Conservation (phyloP, 2,329 filamentous ascomycete genomes). For the Sarocladium oryzae region DNA sequence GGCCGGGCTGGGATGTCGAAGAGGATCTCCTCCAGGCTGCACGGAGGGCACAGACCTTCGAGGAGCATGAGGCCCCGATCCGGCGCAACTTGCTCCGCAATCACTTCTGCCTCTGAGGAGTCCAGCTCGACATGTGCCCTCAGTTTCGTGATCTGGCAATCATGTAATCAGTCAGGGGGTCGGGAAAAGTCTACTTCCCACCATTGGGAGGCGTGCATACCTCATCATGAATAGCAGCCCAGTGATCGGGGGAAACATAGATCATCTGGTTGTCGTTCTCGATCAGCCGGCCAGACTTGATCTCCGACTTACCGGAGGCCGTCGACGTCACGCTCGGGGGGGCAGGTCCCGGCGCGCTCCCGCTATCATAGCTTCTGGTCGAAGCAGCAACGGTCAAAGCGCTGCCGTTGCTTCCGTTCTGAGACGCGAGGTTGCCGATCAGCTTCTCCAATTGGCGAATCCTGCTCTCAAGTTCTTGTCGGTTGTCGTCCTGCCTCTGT, state of each 20-base stretch:
- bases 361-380: neutral
- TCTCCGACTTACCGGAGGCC: neutral
- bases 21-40: slow-evolving; percentile 6
- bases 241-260: slow-evolving; percentile 8
- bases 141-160: slow-evolving; percentile 5
- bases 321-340: neutral
- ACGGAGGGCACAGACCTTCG: slow-evolving; percentile 1
- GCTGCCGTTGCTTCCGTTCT: neutral
- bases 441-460: slow-evolving; percentile 4
- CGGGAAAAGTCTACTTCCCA: too few relatives aligned
- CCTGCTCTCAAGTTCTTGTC: slow-evolving; percentile 1
- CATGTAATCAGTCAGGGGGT: neutral
- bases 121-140: slow-evolving; percentile 2
- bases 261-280: slow-evolving; percentile 8
- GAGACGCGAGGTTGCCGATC: neutral
- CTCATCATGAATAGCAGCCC: slow-evolving; percentile 6
- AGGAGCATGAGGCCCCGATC: slow-evolving; percentile 6
- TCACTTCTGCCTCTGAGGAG: neutral
- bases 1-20: slow-evolving; percentile 3
- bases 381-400: neutral
- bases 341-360: neutral
- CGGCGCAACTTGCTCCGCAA: slow-evolving; percentile 1
- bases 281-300: slow-evolving; percentile 3
- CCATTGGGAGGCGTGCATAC: too few relatives aligned
- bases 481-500: slow-evolving; percentile 2